Evolutionary conservation across 2,329 filamentous ascomycete species (phyloP).

Genomic region (Colletotrichum noveboracense): DNA sequence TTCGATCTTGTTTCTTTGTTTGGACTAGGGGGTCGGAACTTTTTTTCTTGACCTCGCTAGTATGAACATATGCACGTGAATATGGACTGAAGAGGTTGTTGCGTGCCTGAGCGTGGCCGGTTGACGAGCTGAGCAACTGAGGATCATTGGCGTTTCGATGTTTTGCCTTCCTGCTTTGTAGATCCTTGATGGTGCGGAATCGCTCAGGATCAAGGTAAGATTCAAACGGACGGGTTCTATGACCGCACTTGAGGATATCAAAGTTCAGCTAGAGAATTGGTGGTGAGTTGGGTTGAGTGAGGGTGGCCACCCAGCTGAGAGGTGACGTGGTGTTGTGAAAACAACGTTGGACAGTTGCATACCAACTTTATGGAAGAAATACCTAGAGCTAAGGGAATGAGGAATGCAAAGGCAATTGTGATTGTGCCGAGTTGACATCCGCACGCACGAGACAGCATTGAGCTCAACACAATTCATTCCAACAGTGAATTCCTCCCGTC

Average conservation of each 20-base stretch:
- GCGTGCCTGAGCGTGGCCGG: slow-evolving; percentile 3
- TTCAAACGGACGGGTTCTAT: background rate
- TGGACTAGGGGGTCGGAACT: background rate
- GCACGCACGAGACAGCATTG: background rate
- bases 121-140: background rate
- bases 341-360: background rate
- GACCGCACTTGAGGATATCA: background rate
- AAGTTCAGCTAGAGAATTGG: background rate
- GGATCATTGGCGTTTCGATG: background rate
- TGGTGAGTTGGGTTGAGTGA: background rate
- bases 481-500: background rate
- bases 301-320: background rate
- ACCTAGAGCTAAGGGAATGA: background rate
- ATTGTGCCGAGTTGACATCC: background rate
- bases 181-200: background rate
- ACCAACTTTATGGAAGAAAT: background rate
- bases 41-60: background rate
- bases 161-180: background rate
- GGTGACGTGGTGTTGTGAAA: background rate
- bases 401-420: background rate
- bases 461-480: background rate
- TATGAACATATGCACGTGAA: background rate
- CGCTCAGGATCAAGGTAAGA: background rate
- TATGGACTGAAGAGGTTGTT: background rate
- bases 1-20: background rate